Percentiles rank a stretch among this genome's conserved stretches.
Evolutionary conservation across 208 protist genomes (phyloP).

Genomic region (Willaertia magna): DNA sequence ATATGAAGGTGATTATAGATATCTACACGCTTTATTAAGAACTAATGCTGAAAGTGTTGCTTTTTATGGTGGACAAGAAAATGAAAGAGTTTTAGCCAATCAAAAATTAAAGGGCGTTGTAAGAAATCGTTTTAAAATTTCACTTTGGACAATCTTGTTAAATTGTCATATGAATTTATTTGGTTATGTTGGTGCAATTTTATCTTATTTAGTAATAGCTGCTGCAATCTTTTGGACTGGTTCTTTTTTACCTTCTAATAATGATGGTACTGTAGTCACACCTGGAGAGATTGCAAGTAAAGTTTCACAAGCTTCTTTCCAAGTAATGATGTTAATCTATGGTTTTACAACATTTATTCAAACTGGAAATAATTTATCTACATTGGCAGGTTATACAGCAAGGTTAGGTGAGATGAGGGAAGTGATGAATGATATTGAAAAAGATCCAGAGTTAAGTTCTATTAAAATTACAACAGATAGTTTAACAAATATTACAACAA

Average conservation of each 20-base stretch:
- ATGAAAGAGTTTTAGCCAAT: background rate
- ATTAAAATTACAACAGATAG: background rate
- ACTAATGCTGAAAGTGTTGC: background rate
- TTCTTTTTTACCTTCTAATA: background rate
- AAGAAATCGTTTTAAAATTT: background rate
- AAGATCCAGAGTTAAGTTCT: background rate
- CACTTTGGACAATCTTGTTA: background rate
- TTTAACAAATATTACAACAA: background rate
- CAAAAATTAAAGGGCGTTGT: background rate
- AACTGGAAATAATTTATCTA: background rate
- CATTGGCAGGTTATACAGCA: background rate
- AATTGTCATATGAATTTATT: slow-evolving; percentile 6
- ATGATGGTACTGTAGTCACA: too few relatives aligned
- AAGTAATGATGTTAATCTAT: background rate
- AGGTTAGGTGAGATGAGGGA: background rate
- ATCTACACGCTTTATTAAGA: background rate
- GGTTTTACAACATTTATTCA: slow-evolving; percentile 7
- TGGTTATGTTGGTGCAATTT: background rate
- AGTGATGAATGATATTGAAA: background rate
- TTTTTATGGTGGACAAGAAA: background rate
- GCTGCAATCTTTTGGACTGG: background rate
- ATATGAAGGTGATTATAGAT: slow-evolving; percentile 4
- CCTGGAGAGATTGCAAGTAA: background rate
- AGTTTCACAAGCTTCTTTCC: background rate
- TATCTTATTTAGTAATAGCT: background rate